Base-by-base conservation (phyloP, 495 filamentous ascomycete species). In the Friedmanniomyces endolithicus region DNA sequence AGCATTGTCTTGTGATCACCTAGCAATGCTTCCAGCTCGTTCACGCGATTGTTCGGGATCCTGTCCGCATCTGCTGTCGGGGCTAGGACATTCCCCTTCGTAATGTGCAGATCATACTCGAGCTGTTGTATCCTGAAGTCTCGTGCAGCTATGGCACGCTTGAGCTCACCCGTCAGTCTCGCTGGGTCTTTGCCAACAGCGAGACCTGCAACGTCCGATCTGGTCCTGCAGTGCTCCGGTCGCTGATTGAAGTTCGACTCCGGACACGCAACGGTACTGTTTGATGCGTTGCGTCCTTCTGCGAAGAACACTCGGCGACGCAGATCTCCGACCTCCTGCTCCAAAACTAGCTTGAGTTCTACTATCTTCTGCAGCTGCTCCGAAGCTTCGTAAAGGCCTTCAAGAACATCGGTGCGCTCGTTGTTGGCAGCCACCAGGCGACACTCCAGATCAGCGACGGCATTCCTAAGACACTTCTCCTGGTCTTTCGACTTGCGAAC, bases 341-440 rank as follows among this genome's bases (percentile, higher is more conserved):
- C 40, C 35, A 47, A 11, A 3, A 11, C 8, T 17, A 17, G 17
- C 45, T 60, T 37, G 1, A 31, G 22, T 14, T 16, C 20, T 9
- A n/a, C 23, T 17, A 62, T 33, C 35, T 41, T 41, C 20, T 27
- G 53, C 14, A 59, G 19, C 27, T 52, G 19, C 19, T 48, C 43
- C 17, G 49, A 55, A 27, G 53, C 56, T 20, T 56, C 60, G 33
- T 59, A 56, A 25, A 52, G 56, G 22, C 57, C 60, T 50, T 63
- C 60, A 8, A 63, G 60, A 0, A 59, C 48, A 39, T 63, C 60
- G 19, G 40, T 56, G 17, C 57, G 56, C 44, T 59, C 52, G 39
- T 55, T 59, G 43, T 63, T 63, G 22, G 60, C 51, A 16, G 29
- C 37, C 35, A 56, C 52, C 6, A 63, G 46, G 20, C 60, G 56